Conservation (phyloP, 768 basidiomycete species). For the Trametopsis cervina region DNA sequence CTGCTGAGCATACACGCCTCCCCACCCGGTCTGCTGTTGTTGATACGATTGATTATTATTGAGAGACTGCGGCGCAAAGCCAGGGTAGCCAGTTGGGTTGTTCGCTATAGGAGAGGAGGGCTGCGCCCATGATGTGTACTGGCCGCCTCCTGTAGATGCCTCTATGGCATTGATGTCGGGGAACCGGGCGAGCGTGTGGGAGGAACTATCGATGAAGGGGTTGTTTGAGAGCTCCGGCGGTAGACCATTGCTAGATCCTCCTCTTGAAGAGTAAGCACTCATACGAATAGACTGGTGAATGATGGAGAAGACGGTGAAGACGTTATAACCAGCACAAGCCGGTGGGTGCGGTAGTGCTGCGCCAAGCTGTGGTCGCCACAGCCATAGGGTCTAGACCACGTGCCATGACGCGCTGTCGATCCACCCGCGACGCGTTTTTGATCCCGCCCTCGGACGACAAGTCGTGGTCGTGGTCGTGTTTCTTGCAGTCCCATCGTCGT, state of each 20-base stretch:
- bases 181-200: constrained; percentile 38
- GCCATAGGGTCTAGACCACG: no score
- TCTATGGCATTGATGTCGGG: constrained; percentile 47
- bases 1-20: constrained; percentile 22
- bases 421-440: no score
- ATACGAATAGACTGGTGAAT: background rate
- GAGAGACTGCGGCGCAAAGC: constrained; percentile 7
- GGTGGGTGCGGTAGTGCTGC: no score
- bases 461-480: no score
- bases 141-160: constrained; percentile 13
- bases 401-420: no score
- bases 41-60: constrained; percentile 24
- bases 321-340: no score
- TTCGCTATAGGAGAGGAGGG: constrained; percentile 15
- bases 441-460: no score
- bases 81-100: constrained; percentile 16
- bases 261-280: constrained; percentile 18
- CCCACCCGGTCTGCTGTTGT: constrained; percentile 18
- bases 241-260: constrained; percentile 16
- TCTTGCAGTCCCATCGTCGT: no score
- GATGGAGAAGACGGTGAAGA: background rate
- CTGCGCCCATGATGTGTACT: constrained; percentile 38
- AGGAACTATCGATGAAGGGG: constrained; percentile 55
- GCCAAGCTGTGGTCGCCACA: no score
- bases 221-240: constrained; percentile 46